These are phyloP conservation scores for Oxyria digyna DNA, from an alignment of 148 eudicot genomes.

Conservation along the genomic window DNA sequence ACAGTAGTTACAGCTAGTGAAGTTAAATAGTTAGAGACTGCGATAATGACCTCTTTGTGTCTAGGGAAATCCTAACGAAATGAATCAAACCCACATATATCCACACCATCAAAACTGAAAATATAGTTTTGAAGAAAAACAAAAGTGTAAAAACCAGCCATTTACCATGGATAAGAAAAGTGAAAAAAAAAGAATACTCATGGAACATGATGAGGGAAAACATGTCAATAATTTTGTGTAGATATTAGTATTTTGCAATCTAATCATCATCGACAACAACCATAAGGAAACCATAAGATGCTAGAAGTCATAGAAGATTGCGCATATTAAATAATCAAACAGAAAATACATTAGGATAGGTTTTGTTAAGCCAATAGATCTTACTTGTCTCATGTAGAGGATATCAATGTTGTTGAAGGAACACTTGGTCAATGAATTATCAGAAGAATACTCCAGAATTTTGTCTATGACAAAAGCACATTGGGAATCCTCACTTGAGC, in stretches of 20 bases:
- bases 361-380: conserved; percentile 10
- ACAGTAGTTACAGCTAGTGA: too few relatives aligned
- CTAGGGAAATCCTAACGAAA: conserved; percentile 73
- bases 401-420: conserved; percentile 62
- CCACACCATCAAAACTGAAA: conserved; percentile 90
- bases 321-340: neutral
- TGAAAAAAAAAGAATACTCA: neutral
- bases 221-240: neutral
- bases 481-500: conserved; percentile 72
- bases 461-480: conserved; percentile 88
- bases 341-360: neutral
- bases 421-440: conserved; percentile 35
- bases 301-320: conserved; percentile 52
- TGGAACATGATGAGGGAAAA: neutral
- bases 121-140: conserved; percentile 53
- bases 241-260: conserved; percentile 21
- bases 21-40: too few relatives aligned
- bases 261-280: conserved; percentile 96
- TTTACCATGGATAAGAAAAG: conserved; percentile 3
- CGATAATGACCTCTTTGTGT: conserved; percentile 59
- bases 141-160: too few relatives aligned
- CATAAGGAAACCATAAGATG: conserved; percentile 72
- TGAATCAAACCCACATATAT: conserved; percentile 78
- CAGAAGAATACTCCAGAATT: conserved; percentile 54
- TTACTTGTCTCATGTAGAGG: conserved; percentile 94